Conservation (phyloP, 345 rosid species). For the Microcos paniculata region DNA sequence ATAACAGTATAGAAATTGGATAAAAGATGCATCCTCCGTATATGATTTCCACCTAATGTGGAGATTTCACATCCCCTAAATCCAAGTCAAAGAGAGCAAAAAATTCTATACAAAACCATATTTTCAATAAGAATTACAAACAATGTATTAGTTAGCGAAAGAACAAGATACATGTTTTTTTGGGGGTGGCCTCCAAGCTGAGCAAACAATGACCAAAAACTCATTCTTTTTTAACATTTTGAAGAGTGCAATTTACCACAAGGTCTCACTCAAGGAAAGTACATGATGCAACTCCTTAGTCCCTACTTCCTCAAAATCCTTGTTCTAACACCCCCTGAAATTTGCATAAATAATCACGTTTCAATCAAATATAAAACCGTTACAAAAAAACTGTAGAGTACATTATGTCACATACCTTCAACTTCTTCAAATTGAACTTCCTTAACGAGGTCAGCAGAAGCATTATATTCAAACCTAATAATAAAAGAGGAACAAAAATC, state of each 20-base stretch:
- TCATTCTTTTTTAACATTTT: constrained; percentile 25
- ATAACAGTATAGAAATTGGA: background rate
- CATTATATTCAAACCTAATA: constrained; percentile 77
- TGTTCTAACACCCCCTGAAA: constrained; percentile 79
- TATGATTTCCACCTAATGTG: background rate
- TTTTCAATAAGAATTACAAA: constrained; percentile 1
- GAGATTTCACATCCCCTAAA: constrained; percentile 14
- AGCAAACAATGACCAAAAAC: constrained; percentile 13
- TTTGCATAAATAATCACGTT: background rate
- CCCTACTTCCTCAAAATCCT: constrained; percentile 58
- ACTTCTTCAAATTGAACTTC: constrained; percentile 79
- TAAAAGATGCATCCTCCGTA: background rate
- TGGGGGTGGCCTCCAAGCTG: background rate
- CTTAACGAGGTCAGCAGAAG: constrained; percentile 73
- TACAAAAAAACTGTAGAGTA: background rate
- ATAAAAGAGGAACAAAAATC: background rate
- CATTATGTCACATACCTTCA: constrained; percentile 49
- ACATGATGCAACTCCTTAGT: background rate
- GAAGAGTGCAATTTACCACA: constrained; percentile 21
- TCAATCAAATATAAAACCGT: constrained; percentile 26
- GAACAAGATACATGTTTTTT: background rate
- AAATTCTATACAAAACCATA: background rate
- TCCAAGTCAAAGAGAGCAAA: background rate
- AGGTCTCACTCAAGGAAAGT: constrained; percentile 3
- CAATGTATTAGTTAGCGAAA: background rate